These are phyloP conservation scores for Carnegiea gigantea DNA, from an alignment of 179 eudicot species.

Conservation along the genomic window DNA sequence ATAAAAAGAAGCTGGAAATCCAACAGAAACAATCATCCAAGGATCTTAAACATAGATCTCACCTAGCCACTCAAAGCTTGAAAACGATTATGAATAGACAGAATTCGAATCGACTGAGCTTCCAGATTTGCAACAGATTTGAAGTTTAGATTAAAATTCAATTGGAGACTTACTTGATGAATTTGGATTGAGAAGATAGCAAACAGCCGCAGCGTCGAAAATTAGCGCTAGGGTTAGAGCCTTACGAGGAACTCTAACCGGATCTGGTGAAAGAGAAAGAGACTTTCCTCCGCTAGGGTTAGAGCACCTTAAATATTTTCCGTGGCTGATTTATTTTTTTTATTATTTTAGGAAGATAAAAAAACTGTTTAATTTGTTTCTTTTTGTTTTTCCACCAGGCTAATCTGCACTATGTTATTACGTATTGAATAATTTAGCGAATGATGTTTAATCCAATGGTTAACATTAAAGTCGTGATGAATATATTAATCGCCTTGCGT, in stretches of 20 bases:
- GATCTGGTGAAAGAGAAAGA: constrained; percentile 13
- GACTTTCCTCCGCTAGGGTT: background rate
- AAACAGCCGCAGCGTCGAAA: background rate
- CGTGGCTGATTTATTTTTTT: background rate
- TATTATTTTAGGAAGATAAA: background rate
- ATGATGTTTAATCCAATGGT: too few species aligned
- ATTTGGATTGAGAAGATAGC: background rate
- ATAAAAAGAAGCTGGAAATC: background rate
- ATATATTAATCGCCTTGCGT: too few species aligned
- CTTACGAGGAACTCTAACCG: constrained; percentile 31
- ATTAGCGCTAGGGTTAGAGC: constrained; percentile 32
- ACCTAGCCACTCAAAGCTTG: background rate
- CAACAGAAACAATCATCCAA: background rate
- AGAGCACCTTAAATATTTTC: constrained; percentile 1
- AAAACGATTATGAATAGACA: background rate
- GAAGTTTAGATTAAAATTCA: background rate
- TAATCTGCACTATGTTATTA: too few species aligned
- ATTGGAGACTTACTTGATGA: constrained; percentile 15
- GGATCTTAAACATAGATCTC: background rate
- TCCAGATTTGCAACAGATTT: background rate
- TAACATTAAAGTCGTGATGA: too few species aligned
- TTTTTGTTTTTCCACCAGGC: background rate
- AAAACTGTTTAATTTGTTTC: background rate
- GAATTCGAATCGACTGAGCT: constrained; percentile 2
- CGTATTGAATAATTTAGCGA: too few species aligned